Conservation (phyloP, 2,329 filamentous ascomycete species). For the Colletotrichum ledebouriae region DNA sequence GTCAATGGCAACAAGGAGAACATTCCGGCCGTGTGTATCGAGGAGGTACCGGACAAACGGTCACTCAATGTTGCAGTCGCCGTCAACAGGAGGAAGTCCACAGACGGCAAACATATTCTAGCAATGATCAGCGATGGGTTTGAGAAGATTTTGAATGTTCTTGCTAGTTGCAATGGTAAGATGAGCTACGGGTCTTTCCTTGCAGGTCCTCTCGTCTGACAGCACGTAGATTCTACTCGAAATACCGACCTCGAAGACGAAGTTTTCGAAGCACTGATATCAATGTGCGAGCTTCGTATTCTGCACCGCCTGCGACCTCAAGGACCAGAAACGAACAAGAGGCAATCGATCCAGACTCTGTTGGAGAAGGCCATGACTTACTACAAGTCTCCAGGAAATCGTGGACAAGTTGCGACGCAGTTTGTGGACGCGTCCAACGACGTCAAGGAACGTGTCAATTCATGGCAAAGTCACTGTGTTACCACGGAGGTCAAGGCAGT, state of each 20-base stretch:
- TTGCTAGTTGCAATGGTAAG: background rate
- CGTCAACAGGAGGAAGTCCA: background rate
- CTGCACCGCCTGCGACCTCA: background rate
- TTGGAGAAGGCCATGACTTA: background rate
- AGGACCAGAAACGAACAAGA: background rate
- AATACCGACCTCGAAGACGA: background rate
- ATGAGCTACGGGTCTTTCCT: too few species aligned
- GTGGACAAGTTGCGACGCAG: background rate
- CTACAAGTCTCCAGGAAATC: background rate
- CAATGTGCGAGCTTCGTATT: background rate
- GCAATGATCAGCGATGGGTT: background rate
- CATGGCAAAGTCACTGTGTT: background rate
- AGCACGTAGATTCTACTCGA: background rate
- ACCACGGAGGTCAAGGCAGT: background rate
- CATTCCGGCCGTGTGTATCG: constrained; percentile 15
- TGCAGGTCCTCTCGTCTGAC: too few species aligned
- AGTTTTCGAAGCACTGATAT: background rate
- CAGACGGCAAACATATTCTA: background rate
- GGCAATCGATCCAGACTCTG: background rate
- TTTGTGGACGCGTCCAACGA: background rate
- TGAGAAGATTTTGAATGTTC: background rate
- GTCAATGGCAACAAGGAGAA: background rate
- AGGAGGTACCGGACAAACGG: background rate
- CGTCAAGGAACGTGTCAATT: background rate
- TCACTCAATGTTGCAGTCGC: background rate